Evolutionary conservation across 176 grass and related monocot genomes (phyloP).

Genomic region (Eragrostis nindensis): DNA sequence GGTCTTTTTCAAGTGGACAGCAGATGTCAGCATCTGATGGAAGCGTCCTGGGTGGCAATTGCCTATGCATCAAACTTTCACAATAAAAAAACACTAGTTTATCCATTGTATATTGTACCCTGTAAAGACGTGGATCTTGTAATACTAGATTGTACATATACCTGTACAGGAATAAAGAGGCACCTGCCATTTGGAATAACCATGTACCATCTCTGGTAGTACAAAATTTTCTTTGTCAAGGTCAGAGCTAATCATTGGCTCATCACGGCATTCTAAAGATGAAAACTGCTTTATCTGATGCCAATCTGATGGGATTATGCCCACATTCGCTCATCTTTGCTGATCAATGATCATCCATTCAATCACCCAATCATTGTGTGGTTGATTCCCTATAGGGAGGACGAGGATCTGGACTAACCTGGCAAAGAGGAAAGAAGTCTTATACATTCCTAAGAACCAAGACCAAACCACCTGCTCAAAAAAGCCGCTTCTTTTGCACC

Average conservation of each 20-base stretch:
- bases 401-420: slow-evolving; percentile 50
- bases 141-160: slow-evolving; percentile 39
- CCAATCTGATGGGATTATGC: slow-evolving; percentile 44
- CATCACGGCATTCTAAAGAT: slow-evolving; percentile 47
- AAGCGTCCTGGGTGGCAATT: slow-evolving; percentile 17
- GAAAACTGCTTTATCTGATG: slow-evolving; percentile 42
- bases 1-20: background rate
- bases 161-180: slow-evolving; percentile 45
- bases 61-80: slow-evolving; percentile 3
- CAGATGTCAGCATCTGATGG: slow-evolving; percentile 10
- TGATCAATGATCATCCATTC: slow-evolving; percentile 50
- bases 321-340: slow-evolving; percentile 43
- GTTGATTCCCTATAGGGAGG: slow-evolving; percentile 36
- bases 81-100: background rate
- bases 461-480: slow-evolving; percentile 39
- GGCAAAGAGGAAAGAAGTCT: slow-evolving; percentile 38
- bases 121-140: slow-evolving; percentile 39
- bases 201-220: slow-evolving; percentile 37
- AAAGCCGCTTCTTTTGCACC: slow-evolving; percentile 37
- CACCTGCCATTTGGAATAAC: slow-evolving; percentile 29
- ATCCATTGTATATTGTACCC: slow-evolving; percentile 10
- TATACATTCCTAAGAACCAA: slow-evolving; percentile 34
- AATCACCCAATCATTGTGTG: slow-evolving; percentile 61
- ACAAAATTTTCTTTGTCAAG: slow-evolving; percentile 28
- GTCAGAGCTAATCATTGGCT: slow-evolving; percentile 47